phyloP scores from a whole-genome alignment of 2,329 filamentous ascomycete species.

The Epichloe aotearoae region DNA sequence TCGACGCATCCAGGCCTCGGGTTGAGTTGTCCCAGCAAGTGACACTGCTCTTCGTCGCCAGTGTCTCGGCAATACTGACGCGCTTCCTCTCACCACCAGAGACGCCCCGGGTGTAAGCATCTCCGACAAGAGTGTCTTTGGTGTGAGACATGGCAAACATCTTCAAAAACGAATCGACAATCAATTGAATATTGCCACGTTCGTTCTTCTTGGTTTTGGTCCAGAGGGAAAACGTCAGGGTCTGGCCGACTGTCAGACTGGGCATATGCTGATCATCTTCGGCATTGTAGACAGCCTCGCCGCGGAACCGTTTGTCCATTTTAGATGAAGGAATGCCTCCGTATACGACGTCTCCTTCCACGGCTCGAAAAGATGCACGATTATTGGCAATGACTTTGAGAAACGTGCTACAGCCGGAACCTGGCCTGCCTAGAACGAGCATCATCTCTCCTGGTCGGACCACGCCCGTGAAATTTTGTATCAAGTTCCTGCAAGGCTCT shows the following conservation, averaged over 20 bases:
- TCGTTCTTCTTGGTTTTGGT: slow-evolving; percentile 62
- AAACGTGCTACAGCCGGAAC: slow-evolving; percentile 64
- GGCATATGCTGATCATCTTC: slow-evolving; percentile 70
- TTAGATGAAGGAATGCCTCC: slow-evolving; percentile 56
- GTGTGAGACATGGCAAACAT: slow-evolving; percentile 73
- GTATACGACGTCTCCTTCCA: slow-evolving; percentile 45
- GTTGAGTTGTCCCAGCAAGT: slow-evolving; percentile 74
- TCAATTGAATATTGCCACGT: slow-evolving; percentile 49
- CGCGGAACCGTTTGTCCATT: slow-evolving; percentile 55
- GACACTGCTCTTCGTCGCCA: slow-evolving; percentile 60
- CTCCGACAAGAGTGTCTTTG: slow-evolving; percentile 61
- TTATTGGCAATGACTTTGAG: slow-evolving; percentile 65
- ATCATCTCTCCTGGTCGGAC: slow-evolving; percentile 25
- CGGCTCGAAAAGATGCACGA: slow-evolving; percentile 40
- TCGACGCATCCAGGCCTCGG: slow-evolving; percentile 65
- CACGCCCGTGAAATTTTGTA: slow-evolving; percentile 19
- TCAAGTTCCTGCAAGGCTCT: slow-evolving; percentile 1
- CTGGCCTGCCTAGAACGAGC: slow-evolving; percentile 51
- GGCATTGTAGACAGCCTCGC: slow-evolving; percentile 66
- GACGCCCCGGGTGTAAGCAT: slow-evolving; percentile 57
- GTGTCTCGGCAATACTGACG: slow-evolving; percentile 64
- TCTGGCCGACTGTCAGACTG: slow-evolving; percentile 63
- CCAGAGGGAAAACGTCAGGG: slow-evolving; percentile 58
- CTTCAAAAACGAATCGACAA: slow-evolving; percentile 51
- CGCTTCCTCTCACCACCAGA: slow-evolving; percentile 72